A percentile compares a stretch with the other conserved stretches of the same genome.
These are phyloP conservation scores for Theobroma cacao DNA, from an alignment of 345 rosid species.

Conservation along the genomic window DNA sequence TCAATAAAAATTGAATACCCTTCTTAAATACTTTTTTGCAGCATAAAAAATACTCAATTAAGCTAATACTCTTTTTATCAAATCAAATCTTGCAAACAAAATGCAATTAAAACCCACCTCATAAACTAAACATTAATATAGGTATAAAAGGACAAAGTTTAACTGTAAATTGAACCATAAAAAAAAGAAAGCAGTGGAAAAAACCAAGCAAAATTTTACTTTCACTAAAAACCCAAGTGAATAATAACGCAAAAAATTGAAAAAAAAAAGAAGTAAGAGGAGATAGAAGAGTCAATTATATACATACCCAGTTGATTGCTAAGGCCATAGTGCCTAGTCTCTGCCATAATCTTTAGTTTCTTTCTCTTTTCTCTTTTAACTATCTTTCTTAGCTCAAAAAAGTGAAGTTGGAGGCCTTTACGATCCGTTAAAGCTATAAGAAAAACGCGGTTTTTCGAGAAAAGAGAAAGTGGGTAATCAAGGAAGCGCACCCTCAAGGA, in stretches of 20 bases:
- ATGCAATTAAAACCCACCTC: not conserved
- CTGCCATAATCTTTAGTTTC: slow-evolving; percentile 34
- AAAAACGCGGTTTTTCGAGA: slow-evolving; percentile 11
- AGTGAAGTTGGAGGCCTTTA: not conserved
- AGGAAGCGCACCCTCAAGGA: not conserved
- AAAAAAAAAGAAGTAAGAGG: not conserved
- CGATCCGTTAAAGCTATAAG: not conserved
- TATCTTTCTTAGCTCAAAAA: not conserved
- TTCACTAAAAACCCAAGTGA: not conserved
- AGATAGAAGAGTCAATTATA: not conserved
- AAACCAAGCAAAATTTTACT: not conserved
- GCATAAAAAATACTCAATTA: not conserved
- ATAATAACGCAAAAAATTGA: not conserved
- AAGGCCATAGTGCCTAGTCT: slow-evolving; percentile 31
- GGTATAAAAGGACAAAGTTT: not conserved
- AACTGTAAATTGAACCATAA: not conserved
- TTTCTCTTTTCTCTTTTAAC: not conserved
- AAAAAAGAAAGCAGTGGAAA: not conserved
- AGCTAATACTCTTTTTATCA: not conserved
- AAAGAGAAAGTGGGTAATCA: not conserved
- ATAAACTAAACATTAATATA: not conserved
- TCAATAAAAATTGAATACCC: not conserved
- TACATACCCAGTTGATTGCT: slow-evolving; percentile 38
- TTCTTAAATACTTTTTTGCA: not conserved
- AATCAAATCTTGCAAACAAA: not conserved